Percentiles rank a stretch among this genome's conserved stretches.
Evolutionary conservation across 805 yeast genomes (phyloP).

Genomic region (Saccharomycopsis malanga): DNA sequence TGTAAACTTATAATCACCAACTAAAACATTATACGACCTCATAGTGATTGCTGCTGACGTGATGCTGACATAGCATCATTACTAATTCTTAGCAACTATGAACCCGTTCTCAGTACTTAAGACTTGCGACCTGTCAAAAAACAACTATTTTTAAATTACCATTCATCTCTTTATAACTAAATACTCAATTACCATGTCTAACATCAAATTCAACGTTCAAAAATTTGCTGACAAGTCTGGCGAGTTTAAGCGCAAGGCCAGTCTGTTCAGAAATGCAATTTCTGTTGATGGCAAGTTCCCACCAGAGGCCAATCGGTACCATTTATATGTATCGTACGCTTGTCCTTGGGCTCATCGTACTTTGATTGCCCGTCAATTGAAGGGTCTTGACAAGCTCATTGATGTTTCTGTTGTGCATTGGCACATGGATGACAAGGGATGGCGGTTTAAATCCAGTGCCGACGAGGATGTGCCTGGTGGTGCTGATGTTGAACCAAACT

Average conservation of each 20-base stretch:
- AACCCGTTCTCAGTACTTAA: too few species aligned
- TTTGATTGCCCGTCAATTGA: slow-evolving; percentile 61
- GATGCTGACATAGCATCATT: too few species aligned
- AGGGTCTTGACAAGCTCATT: slow-evolving; percentile 54
- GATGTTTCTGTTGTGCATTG: slow-evolving; percentile 78
- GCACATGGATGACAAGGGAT: slow-evolving; percentile 81
- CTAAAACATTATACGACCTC: too few species aligned
- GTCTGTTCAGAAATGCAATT: slow-evolving; percentile 57
- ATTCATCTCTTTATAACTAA: too few species aligned
- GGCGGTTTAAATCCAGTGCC: slow-evolving; percentile 64
- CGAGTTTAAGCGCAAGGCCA: slow-evolving; percentile 45
- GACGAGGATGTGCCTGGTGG: slow-evolving; percentile 37
- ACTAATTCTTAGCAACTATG: too few species aligned
- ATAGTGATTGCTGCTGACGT: too few species aligned
- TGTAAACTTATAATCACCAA: too few species aligned
- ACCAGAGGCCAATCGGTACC: slow-evolving; percentile 78
- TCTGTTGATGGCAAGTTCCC: slow-evolving; percentile 53
- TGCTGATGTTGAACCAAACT: slow-evolving; percentile 52
- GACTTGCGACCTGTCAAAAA: too few species aligned
- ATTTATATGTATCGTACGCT: slow-evolving; percentile 77
- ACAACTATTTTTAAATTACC: too few species aligned
- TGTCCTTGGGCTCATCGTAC: slow-evolving; percentile 97
- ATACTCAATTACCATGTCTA: neutral
- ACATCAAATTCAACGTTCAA: slow-evolving; percentile 34
- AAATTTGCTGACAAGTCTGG: slow-evolving; percentile 48